phyloP scores from a whole-genome alignment of 306 rosid genomes.

The Echinosophora koreensis region DNA sequence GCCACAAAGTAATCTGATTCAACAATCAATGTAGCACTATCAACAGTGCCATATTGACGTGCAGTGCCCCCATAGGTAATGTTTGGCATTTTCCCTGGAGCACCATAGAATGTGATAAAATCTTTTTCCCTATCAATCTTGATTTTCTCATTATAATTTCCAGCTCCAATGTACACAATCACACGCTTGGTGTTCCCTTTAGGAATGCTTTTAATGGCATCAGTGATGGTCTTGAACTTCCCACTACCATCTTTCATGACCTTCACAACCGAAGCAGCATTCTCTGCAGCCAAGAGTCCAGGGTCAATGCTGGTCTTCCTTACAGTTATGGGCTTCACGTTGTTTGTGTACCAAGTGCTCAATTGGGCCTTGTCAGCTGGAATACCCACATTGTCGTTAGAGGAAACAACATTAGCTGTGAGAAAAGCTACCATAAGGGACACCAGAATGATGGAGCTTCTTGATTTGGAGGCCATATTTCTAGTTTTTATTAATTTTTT shows the following conservation, averaged over 20 bases:
- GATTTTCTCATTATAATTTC: constrained; percentile 68
- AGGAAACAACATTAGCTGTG: constrained; percentile 11
- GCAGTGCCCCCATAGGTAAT: constrained; percentile 59
- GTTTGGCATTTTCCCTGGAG: constrained; percentile 48
- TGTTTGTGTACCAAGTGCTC: constrained; percentile 51
- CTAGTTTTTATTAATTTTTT: not conserved
- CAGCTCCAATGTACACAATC: constrained; percentile 60
- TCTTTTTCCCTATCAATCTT: constrained; percentile 53
- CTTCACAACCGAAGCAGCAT: constrained; percentile 40
- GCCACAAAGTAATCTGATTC: constrained; percentile 37
- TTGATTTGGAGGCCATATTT: constrained; percentile 47
- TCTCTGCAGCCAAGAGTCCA: constrained; percentile 57
- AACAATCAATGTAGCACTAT: constrained; percentile 58
- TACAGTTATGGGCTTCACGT: constrained; percentile 16
- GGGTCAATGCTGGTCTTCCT: constrained; percentile 52
- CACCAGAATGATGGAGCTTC: not conserved
- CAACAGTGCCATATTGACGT: constrained; percentile 57
- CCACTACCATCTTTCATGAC: constrained; percentile 64
- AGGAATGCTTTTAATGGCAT: constrained; percentile 67
- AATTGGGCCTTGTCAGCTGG: constrained; percentile 47
- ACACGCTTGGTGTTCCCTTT: constrained; percentile 57
- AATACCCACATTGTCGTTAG: constrained; percentile 31
- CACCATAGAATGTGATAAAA: constrained; percentile 59
- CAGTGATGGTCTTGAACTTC: constrained; percentile 56
- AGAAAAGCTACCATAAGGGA: constrained; percentile 30